Percentiles rank a stretch among this genome's conserved stretches.
Conservation (phyloP, 2,329 filamentous ascomycete genomes). For the Salinomyces thailandicus region DNA sequence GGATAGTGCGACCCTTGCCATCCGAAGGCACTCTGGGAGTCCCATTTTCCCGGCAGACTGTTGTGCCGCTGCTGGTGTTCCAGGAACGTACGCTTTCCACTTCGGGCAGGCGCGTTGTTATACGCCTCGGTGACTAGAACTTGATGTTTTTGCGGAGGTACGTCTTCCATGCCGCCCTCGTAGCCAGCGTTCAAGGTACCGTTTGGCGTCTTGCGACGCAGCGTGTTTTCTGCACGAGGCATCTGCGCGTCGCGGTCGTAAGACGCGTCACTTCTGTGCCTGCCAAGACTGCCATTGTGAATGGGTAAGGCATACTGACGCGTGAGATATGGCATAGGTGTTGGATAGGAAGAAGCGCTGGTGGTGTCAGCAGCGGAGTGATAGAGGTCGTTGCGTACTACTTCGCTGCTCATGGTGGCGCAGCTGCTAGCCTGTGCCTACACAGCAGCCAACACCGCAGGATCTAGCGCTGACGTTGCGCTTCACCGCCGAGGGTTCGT, state of each 20-base stretch:
- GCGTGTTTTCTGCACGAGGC: conserved; percentile 54
- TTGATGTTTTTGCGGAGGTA: conserved; percentile 60
- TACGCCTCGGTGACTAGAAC: conserved; percentile 43
- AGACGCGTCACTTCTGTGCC: conserved; percentile 9
- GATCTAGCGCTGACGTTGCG: conserved; percentile 10
- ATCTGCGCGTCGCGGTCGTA: conserved; percentile 19
- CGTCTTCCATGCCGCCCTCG: conserved; percentile 53
- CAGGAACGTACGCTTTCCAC: conserved; percentile 19
- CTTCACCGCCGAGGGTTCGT: conserved; percentile 23
- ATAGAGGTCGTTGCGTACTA: conserved; percentile 12
- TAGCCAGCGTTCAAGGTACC: conserved; percentile 89
- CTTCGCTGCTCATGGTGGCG: conserved; percentile 22
- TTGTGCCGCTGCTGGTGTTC: conserved; percentile 22
- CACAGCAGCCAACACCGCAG: background rate
- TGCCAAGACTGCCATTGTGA: conserved; percentile 13
- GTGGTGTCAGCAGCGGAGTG: conserved; percentile 2
- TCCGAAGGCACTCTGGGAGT: background rate
- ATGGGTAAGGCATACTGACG: conserved; percentile 24
- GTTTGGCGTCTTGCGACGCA: conserved; percentile 85
- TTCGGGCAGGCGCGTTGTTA: conserved; percentile 10
- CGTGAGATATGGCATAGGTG: conserved; percentile 20
- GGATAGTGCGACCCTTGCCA: conserved; percentile 9
- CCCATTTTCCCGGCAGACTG: conserved; percentile 8
- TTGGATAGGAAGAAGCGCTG: conserved; percentile 1
- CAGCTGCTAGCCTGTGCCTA: conserved; percentile 5